Conservation (phyloP, 345 rosid genomes). For the Gossypium mustelinum region DNA sequence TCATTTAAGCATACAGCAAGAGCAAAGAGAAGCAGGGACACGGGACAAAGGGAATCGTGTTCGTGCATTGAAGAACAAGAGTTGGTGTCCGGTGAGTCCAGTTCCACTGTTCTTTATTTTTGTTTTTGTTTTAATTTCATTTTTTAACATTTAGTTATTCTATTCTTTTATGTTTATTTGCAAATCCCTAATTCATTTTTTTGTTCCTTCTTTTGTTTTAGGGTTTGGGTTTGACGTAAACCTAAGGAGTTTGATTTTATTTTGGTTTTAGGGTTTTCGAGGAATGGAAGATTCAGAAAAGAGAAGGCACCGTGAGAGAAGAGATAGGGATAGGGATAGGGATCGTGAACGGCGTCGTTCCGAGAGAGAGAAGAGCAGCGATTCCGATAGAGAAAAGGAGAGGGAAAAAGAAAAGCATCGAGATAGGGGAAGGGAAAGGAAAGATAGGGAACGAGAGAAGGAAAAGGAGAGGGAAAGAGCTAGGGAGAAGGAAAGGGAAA, state of each 20-base stretch:
- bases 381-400: slow-evolving; percentile 39
- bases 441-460: slow-evolving; percentile 34
- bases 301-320: slow-evolving; percentile 46
- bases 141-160: not conserved
- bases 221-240: no score
- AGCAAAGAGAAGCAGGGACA: not conserved
- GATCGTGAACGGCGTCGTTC: slow-evolving; percentile 17
- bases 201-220: not conserved
- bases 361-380: not conserved
- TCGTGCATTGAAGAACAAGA: not conserved
- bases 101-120: not conserved
- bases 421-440: slow-evolving; percentile 48
- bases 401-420: slow-evolving; percentile 33
- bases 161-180: not conserved
- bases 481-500: slow-evolving; percentile 31
- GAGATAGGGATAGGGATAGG: slow-evolving; percentile 35
- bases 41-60: not conserved
- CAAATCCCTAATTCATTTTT: not conserved
- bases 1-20: not conserved
- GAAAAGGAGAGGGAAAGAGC: slow-evolving; percentile 36
- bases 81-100: not conserved
- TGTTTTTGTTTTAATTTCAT: not conserved
- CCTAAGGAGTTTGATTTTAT: not conserved
- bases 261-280: not conserved
- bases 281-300: slow-evolving; percentile 25